Evolutionary conservation across 768 basidiomycete species (phyloP).

Genomic region (Sistotremastrum suecicum): DNA sequence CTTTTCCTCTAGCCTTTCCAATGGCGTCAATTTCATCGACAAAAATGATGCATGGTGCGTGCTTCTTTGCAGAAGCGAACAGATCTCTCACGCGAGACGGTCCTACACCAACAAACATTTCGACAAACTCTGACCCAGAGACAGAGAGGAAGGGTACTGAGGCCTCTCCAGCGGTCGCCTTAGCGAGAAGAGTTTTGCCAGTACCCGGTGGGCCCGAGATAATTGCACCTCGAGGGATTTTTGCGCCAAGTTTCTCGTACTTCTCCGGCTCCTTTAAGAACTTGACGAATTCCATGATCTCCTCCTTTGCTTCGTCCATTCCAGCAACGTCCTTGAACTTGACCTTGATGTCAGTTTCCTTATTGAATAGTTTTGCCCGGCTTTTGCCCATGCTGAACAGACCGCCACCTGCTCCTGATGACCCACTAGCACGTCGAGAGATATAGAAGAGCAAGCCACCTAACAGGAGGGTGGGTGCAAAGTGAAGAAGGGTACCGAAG

Average conservation of each 20-base stretch:
- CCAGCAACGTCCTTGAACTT: constrained; percentile 97
- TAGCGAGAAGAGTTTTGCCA: constrained; percentile 94
- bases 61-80: constrained; percentile 94
- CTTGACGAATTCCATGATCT: constrained; percentile 99
- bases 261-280: constrained; percentile 92
- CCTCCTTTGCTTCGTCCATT: constrained; percentile 99
- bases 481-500: constrained; percentile 67
- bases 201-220: constrained; percentile 95
- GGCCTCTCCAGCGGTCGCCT: constrained; percentile 97
- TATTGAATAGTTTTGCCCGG: constrained; percentile 88
- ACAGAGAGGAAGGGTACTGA: constrained; percentile 97
- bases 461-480: constrained; percentile 90
- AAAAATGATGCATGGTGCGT: constrained; percentile 97
- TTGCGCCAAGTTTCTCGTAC: constrained; percentile 94
- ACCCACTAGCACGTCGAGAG: constrained; percentile 52
- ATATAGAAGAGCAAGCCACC: constrained; percentile 85
- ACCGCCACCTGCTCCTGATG: constrained; percentile 58
- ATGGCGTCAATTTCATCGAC: constrained; percentile 99
- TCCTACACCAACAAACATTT: constrained; percentile 99
- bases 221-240: constrained; percentile 92
- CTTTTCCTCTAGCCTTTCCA: constrained; percentile 78
- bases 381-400: constrained; percentile 98
- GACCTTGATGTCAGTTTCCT: constrained; percentile 86
- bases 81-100: constrained; percentile 95
- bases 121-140: constrained; percentile 97